Base-by-base conservation (phyloP, 306 rosid genomes). In the Hippophae tibetana region DNA sequence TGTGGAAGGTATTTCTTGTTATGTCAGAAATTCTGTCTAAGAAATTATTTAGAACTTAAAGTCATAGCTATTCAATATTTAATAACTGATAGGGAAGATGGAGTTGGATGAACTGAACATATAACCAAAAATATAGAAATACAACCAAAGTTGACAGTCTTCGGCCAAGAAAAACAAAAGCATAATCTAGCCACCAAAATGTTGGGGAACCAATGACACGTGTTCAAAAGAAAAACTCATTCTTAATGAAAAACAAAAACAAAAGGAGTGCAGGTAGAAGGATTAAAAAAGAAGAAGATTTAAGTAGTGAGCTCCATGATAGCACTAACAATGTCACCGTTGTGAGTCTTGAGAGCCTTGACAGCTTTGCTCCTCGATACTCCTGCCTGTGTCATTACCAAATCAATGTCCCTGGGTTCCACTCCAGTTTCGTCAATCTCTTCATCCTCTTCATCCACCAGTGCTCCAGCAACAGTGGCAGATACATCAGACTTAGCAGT, bases 321-420 rank as follows among this genome's bases (percentile, higher is more conserved):
- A 67, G 96, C 96, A 23, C 87, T 81, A 50, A 88, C 96, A 76
- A 88, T 88, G 82, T 88, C 96, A 42, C 96, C 96, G 3, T 51
- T 11, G 72, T 71, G 80, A 65, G 90, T 64, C 88, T 85, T 81
- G 69, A 88, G 96, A 67, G 96, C 96, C 80, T 82, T 88, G 52
- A 88, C 94, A 10, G 96, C 96, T 81, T 88, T 88, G 88, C 72
- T 71, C 80, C 76, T 82, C 47, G 96, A 71, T 63, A 88, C 96
- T 43, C 96, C 87, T 7, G 94, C 94, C 64, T 88, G 96, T 51
- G 96, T 88, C 96, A 88, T 82, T 63, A 88, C 90, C 81, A 88
- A 71, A 69, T 85, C 96, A 72, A 85, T 88, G 79, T 85, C 96
- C 13, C 85, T 84, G 27, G 86, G 75, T 74, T 72, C 94, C 42